phyloP scores from a whole-genome alignment of 352 stramenopile species.

The Pythium coloratum region DNA sequence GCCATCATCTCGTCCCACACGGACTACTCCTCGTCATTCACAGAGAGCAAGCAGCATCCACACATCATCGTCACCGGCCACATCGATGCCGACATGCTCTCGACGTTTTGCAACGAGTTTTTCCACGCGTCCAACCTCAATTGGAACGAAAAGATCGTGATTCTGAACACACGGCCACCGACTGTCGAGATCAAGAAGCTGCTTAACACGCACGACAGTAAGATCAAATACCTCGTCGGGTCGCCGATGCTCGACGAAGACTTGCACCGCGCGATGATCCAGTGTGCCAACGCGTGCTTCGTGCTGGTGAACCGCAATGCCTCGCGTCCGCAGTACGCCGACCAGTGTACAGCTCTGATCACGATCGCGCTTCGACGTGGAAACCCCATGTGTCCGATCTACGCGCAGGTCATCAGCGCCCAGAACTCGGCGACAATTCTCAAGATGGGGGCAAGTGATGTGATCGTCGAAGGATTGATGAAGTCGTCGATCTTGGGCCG shows the following conservation, averaged over 20 bases:
- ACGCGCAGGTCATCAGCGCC: slow-evolving; percentile 73
- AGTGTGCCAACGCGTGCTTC: slow-evolving; percentile 58
- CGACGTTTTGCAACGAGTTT: slow-evolving; percentile 79
- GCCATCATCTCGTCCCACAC: slow-evolving; percentile 79
- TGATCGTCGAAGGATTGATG: slow-evolving; percentile 65
- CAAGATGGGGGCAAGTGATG: slow-evolving; percentile 74
- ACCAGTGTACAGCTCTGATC: slow-evolving; percentile 71
- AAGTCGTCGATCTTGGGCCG: slow-evolving; percentile 72
- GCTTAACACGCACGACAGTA: slow-evolving; percentile 70
- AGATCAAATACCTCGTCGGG: slow-evolving; percentile 83
- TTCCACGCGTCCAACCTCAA: slow-evolving; percentile 86
- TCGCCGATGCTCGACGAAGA: slow-evolving; percentile 81
- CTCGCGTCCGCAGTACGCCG: slow-evolving; percentile 51
- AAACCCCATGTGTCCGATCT: slow-evolving; percentile 74
- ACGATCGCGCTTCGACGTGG: slow-evolving; percentile 71
- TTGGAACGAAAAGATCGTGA: slow-evolving; percentile 81
- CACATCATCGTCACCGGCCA: slow-evolving; percentile 77
- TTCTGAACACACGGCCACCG: slow-evolving; percentile 65
- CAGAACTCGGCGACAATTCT: slow-evolving; percentile 62
- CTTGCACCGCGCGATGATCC: slow-evolving; percentile 55
- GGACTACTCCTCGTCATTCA: slow-evolving; percentile 77
- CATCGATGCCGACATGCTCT: slow-evolving; percentile 61
- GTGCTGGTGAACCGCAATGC: slow-evolving; percentile 68
- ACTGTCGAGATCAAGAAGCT: slow-evolving; percentile 72
- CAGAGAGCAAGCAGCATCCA: slow-evolving; percentile 67